A percentile compares a stretch with the other conserved stretches of the same genome.
Conservation (phyloP, 1,139 yeast genomes). For the Entelexis sorbosivorans region DNA sequence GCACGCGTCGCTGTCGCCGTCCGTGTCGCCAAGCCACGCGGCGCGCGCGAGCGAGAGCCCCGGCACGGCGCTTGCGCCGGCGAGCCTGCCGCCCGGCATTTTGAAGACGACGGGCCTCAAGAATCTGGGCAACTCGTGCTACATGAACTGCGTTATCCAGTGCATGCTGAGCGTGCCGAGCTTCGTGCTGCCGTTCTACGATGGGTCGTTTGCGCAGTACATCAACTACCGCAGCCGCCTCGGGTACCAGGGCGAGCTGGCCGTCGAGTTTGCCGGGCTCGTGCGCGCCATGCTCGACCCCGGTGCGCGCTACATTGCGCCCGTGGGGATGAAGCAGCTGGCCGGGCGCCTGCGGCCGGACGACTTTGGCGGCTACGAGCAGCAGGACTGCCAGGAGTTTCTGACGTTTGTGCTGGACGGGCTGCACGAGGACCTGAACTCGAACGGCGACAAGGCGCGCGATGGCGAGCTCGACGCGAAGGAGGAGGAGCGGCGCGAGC, state of each 20-base stretch:
- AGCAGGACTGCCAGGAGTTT: slow-evolving; percentile 91
- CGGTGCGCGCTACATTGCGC: slow-evolving; percentile 34
- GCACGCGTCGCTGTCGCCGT: slow-evolving; percentile 1
- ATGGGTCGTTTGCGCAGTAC: slow-evolving; percentile 54
- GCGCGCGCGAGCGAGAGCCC: too few relatives aligned
- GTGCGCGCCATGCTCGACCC: slow-evolving; percentile 49
- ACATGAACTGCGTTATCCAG: slow-evolving; percentile 84
- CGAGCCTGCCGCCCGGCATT: slow-evolving; percentile 2
- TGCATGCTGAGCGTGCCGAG: slow-evolving; percentile 52
- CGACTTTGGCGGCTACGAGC: slow-evolving; percentile 62
- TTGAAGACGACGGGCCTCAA: slow-evolving; percentile 44
- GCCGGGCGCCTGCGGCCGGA: slow-evolving; percentile 56
- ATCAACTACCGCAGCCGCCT: slow-evolving; percentile 64
- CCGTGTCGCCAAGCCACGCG: background rate
- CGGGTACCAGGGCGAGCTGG: slow-evolving; percentile 76
- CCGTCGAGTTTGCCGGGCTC: slow-evolving; percentile 59
- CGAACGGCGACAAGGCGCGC: slow-evolving; percentile 46
- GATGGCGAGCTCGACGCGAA: slow-evolving; percentile 53
- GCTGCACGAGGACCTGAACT: slow-evolving; percentile 78
- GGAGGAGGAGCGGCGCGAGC: slow-evolving; percentile 68
- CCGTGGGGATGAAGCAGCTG: slow-evolving; percentile 49
- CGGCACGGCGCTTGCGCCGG: too few relatives aligned
- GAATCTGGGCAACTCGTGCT: slow-evolving; percentile 86
- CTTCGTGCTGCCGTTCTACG: slow-evolving; percentile 40
- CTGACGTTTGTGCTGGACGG: slow-evolving; percentile 74